Evolutionary conservation across 139 green algal species (phyloP).

Genomic region (Tetraselmis striata): DNA sequence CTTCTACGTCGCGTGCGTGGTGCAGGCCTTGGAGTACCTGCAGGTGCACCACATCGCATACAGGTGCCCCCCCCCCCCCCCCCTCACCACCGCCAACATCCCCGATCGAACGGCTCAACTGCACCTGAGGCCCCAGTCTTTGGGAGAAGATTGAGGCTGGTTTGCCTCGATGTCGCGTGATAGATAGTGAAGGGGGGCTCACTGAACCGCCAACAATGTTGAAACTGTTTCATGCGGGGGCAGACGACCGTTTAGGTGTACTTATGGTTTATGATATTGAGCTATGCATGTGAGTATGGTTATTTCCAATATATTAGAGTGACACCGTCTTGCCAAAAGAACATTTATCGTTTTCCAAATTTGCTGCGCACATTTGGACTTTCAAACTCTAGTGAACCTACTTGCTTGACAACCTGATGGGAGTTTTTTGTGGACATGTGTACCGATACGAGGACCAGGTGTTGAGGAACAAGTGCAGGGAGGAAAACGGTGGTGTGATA

Average conservation of each 20-base stretch:
- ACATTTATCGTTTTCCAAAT: background rate
- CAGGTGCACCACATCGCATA: constrained; percentile 70
- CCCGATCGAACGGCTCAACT: background rate
- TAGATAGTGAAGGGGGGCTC: constrained; percentile 47
- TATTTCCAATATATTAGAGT: too few species aligned
- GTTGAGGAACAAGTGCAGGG: background rate
- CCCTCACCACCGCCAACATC: background rate
- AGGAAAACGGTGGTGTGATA: too few species aligned
- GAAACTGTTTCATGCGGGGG: constrained; percentile 86
- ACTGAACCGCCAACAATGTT: constrained; percentile 91
- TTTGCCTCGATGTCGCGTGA: too few species aligned
- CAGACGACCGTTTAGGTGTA: constrained; percentile 65
- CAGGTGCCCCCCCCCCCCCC: background rate
- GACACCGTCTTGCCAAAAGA: too few species aligned
- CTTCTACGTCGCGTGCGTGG: constrained; percentile 82
- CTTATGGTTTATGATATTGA: constrained; percentile 24
- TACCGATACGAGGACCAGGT: background rate
- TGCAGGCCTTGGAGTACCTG: constrained; percentile 80
- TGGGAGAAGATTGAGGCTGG: too few species aligned
- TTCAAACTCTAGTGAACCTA: too few species aligned
- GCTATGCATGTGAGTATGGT: constrained; percentile 70
- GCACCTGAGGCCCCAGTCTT: too few species aligned
- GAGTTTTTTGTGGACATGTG: background rate
- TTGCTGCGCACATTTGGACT: background rate
- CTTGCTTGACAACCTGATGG: too few species aligned